These are phyloP conservation scores for Phytophthora rubi DNA, from an alignment of 352 stramenopile species.

Conservation along the genomic window DNA sequence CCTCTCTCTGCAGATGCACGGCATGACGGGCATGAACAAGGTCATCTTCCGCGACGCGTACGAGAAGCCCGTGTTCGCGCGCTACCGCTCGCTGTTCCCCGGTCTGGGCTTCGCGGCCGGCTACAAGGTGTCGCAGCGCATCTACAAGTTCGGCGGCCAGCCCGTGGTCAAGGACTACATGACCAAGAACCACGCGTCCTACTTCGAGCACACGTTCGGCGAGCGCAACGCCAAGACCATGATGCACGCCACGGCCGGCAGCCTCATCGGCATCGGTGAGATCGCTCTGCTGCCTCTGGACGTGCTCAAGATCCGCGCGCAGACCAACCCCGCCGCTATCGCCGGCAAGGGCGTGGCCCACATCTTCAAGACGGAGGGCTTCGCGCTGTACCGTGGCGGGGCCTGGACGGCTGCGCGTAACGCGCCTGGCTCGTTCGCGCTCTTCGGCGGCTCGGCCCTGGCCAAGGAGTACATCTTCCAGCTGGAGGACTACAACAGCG, in stretches of 20 bases:
- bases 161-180: constrained; percentile 94
- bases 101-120: constrained; percentile 93
- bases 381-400: constrained; percentile 91
- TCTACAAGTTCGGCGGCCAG: constrained; percentile 98
- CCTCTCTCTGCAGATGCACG: constrained; percentile 38
- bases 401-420: constrained; percentile 94
- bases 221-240: constrained; percentile 94
- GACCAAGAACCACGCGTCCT: constrained; percentile 85
- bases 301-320: constrained; percentile 96
- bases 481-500: constrained; percentile 90
- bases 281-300: constrained; percentile 95
- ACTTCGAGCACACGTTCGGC: constrained; percentile 91
- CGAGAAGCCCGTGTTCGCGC: constrained; percentile 75
- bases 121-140: constrained; percentile 97
- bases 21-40: constrained; percentile 61
- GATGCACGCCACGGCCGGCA: constrained; percentile 92
- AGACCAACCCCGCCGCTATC: constrained; percentile 94
- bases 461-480: constrained; percentile 92
- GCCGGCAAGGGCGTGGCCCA: constrained; percentile 90
- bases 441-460: constrained; percentile 93
- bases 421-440: constrained; percentile 94
- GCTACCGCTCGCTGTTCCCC: constrained; percentile 91
- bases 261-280: constrained; percentile 95
- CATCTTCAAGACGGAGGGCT: constrained; percentile 93
- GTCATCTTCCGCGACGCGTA: constrained; percentile 92